A percentile compares a stretch with the other conserved stretches of the same genome.
phyloP scores from a whole-genome alignment of 2,329 filamentous ascomycete species.

The Verticillium alfalfae region DNA sequence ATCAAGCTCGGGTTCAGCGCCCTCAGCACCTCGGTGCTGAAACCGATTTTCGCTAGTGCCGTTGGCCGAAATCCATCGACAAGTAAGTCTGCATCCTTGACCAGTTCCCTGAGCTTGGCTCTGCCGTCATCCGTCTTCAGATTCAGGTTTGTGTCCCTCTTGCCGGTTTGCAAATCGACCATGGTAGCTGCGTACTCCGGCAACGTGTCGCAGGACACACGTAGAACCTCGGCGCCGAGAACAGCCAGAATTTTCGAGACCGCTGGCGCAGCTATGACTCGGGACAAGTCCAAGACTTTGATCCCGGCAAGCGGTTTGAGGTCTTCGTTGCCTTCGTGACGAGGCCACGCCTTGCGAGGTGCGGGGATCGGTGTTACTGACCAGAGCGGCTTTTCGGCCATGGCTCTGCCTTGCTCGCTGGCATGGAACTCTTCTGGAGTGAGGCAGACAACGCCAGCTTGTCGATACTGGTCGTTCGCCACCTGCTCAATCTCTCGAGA shows the following conservation, averaged over 20 bases:
- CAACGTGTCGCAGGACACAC: conserved; percentile 20
- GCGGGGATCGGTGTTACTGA: conserved; percentile 1
- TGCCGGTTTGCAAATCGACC: conserved; percentile 25
- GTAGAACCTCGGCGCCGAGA: conserved; percentile 25
- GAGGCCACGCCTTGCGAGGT: conserved; percentile 12
- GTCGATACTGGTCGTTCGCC: conserved; percentile 24
- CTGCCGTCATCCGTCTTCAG: conserved; percentile 20
- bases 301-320: conserved; percentile 24
- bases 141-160: conserved; percentile 23
- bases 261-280: conserved; percentile 25
- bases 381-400: conserved; percentile 18
- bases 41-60: conserved; percentile 21
- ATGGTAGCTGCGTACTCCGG: conserved; percentile 22
- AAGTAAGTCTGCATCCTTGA: conserved; percentile 24
- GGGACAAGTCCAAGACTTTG: conserved; percentile 24
- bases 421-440: conserved; percentile 24
- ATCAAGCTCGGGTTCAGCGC: conserved; percentile 18
- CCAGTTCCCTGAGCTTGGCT: conserved; percentile 12
- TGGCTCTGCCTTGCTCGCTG: conserved; percentile 18
- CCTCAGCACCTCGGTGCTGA: conserved; percentile 13
- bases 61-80: conserved; percentile 28
- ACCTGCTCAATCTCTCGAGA: conserved; percentile 21
- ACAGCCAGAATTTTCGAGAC: conserved; percentile 23
- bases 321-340: conserved; percentile 4
- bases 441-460: conserved; percentile 23